phyloP scores from a whole-genome alignment of 192 early-diverging fungal species.

The Cetraspora pellucida region DNA sequence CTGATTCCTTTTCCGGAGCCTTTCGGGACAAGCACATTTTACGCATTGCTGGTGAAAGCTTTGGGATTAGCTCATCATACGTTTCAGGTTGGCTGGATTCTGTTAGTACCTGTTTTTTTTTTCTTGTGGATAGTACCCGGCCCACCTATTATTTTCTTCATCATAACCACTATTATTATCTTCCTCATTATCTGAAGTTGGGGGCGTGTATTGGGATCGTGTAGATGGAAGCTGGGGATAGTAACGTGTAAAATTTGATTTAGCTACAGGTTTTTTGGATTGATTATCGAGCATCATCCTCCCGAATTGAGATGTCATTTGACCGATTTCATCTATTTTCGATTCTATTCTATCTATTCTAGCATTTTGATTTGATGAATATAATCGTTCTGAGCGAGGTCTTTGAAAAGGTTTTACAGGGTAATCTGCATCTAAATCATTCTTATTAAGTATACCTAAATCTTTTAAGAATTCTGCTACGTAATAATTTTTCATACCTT shows the following conservation, averaged over 20 bases:
- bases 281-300: too few relatives aligned
- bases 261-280: background rate
- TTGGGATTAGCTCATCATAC: background rate
- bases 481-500: too few relatives aligned
- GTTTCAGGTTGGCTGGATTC: background rate
- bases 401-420: too few relatives aligned
- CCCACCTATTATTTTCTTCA: background rate
- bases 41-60: background rate
- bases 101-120: conserved; percentile 2
- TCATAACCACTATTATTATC: background rate
- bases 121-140: background rate
- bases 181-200: conserved; percentile 1
- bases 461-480: too few relatives aligned
- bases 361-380: background rate
- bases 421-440: too few relatives aligned
- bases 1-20: background rate
- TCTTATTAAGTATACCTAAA: too few relatives aligned
- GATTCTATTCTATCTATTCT: conserved; percentile 13
- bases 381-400: too few relatives aligned
- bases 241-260: too few relatives aligned
- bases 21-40: background rate
- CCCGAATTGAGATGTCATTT: too few relatives aligned
- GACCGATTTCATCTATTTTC: conserved; percentile 15
- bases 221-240: too few relatives aligned
- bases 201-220: background rate